These are phyloP conservation scores for Mycena epipterygia DNA, from an alignment of 768 basidiomycete genomes.

Conservation along the genomic window DNA sequence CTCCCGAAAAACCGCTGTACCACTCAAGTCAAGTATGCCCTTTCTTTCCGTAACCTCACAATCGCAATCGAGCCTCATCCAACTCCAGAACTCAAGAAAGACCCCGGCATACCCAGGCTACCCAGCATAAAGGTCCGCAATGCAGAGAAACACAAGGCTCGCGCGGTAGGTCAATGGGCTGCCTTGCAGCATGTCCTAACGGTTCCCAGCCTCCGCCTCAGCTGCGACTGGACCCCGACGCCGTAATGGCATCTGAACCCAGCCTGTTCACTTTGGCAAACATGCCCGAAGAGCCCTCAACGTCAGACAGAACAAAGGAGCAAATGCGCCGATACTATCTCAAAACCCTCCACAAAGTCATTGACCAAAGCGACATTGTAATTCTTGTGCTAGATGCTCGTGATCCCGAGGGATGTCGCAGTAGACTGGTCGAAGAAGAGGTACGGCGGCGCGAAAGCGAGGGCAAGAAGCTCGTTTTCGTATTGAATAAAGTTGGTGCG, in stretches of 20 bases:
- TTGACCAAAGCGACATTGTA: slow-evolving; percentile 93
- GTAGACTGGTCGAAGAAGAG: slow-evolving; percentile 94
- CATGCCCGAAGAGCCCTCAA: slow-evolving; percentile 54
- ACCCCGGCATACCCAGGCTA: slow-evolving; percentile 89
- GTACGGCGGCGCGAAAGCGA: slow-evolving; percentile 87
- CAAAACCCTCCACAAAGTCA: slow-evolving; percentile 88
- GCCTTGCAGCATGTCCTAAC: slow-evolving; percentile 17
- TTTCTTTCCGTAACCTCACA: background rate
- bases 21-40: slow-evolving; percentile 39
- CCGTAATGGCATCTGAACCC: slow-evolving; percentile 81
- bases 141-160: slow-evolving; percentile 62
- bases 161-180: slow-evolving; percentile 49
- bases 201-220: slow-evolving; percentile 38
- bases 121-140: slow-evolving; percentile 77
- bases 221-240: slow-evolving; percentile 62
- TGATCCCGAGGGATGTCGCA: slow-evolving; percentile 95
- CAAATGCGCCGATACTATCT: slow-evolving; percentile 82
- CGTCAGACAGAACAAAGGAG: slow-evolving; percentile 68
- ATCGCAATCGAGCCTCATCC: background rate
- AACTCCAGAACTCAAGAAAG: slow-evolving; percentile 82
- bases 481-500: slow-evolving; percentile 97
- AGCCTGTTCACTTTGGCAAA: slow-evolving; percentile 73
- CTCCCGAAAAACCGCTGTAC: slow-evolving; percentile 18
- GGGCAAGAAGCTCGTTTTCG: slow-evolving; percentile 93
- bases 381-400: slow-evolving; percentile 93